Base-by-base conservation (phyloP, 1,284 basidiomycete genomes). In the Ceratobasidium sp. region DNA sequence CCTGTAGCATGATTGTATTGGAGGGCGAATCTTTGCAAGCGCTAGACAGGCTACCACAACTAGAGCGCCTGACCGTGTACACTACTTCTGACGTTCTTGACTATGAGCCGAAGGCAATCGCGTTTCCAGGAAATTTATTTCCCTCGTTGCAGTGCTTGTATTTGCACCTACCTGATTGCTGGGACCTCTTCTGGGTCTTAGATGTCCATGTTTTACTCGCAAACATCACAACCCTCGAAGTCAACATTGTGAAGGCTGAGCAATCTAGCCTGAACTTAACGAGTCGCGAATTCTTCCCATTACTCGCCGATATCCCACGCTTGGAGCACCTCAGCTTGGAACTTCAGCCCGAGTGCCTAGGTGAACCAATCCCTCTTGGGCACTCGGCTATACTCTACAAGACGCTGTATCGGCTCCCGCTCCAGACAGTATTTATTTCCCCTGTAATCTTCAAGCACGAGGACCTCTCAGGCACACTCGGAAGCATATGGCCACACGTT, bases 61-160 rank as follows among this genome's bases (percentile, higher is more conserved):
- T 71, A 13, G 25, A 44, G 43, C 68, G 56, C 15, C 17, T 61
- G 25, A 25, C 40, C 2, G 67, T 69, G 40, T 56, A 69, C 17
- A 43, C 67, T 9, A n/a, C 19, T 25, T 43, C 7, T 17, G 15
- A 19, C 19, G 15, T n/a, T n/a, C n/a, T n/a, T n/a, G n/a, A n/a
- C n/a, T n/a, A n/a, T n/a, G n/a, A n/a, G n/a, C n/a, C n/a, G n/a
- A n/a, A n/a, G n/a, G n/a, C n/a, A n/a, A n/a, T n/a, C n/a, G n/a
- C n/a, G n/a, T n/a, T n/a, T n/a, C n/a, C n/a, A n/a, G n/a, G n/a
- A n/a, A n/a, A n/a, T n/a, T n/a, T n/a, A n/a, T n/a, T n/a, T n/a
- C n/a, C n/a, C n/a, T n/a, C n/a, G n/a, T n/a, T n/a, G n/a, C n/a
- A n/a, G n/a, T n/a, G n/a, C n/a, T n/a, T n/a, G n/a, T n/a, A n/a